A percentile compares a stretch with the other conserved stretches of the same genome.
Evolutionary conservation across 768 basidiomycete genomes (phyloP).

Genomic region (Calocybe gangraenosa): DNA sequence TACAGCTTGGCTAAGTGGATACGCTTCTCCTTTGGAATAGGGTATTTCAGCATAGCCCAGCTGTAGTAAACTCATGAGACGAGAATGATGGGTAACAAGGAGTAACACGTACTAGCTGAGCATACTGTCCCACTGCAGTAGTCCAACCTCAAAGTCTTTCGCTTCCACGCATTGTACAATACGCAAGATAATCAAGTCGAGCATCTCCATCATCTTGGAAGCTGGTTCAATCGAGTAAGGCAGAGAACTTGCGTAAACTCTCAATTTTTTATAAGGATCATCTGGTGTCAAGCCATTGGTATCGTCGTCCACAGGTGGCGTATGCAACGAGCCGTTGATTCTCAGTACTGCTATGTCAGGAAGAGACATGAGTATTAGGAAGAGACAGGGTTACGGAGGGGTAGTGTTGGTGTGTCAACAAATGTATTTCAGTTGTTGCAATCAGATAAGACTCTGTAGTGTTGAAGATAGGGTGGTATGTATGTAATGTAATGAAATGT

Average conservation of each 20-base stretch:
- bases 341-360: conserved; percentile 45
- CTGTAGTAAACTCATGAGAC: conserved; percentile 29
- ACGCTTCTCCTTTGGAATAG: conserved; percentile 76
- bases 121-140: conserved; percentile 80
- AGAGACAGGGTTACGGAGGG: too few species aligned
- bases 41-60: conserved; percentile 83
- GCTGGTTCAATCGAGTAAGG: conserved; percentile 78
- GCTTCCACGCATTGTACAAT: conserved; percentile 74
- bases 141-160: conserved; percentile 77
- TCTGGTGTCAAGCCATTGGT: conserved; percentile 23
- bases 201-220: conserved; percentile 68
- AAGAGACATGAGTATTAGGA: conserved; percentile 27
- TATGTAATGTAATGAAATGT: too few species aligned
- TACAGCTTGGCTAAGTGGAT: conserved; percentile 73
- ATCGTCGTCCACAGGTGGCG: conserved; percentile 23
- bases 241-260: conserved; percentile 56
- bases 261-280: conserved; percentile 54
- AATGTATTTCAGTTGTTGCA: too few species aligned
- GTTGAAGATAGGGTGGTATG: too few species aligned
- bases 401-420: too few species aligned
- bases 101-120: conserved; percentile 53
- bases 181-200: conserved; percentile 68
- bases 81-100: conserved; percentile 3
- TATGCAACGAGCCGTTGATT: conserved; percentile 30
- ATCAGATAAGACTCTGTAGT: too few species aligned